Evolutionary conservation across 1,284 basidiomycete species (phyloP), one percentile per base, ranked within the genome.

Genomic region (Exobasidium cylindrosporum): DNA sequence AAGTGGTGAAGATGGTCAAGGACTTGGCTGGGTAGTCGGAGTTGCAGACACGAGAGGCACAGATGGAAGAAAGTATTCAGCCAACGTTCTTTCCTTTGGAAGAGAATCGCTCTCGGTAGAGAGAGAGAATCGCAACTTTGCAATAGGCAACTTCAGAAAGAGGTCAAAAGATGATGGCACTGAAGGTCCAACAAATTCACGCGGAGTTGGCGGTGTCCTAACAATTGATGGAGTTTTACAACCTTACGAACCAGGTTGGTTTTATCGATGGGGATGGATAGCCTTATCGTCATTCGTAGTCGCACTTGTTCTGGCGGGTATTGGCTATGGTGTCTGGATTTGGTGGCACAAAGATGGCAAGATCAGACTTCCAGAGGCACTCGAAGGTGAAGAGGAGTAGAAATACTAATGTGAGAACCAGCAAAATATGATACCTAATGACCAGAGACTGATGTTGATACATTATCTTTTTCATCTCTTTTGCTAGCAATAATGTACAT

Each of bases 11-110:
- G 24, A 84, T 84, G 64, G 82, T 53, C n/a, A n/a, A n/a, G n/a
- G n/a, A n/a, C 84, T 86, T 73, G 82, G 62, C 11, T 91, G 87
- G 79, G 82, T 92, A 54, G 87, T 96, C n/a, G 93, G 95, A 4
- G 92, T 97, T 78, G 89, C 89, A 81, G 89, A 88, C 54, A 92
- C 92, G 1, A 84, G 91, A 11, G 92, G 91, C 6, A 83, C 87
- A 40, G 87, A 86, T 13, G 83, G 84, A 54, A 83, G 83, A 45
- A 89, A 92, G 5, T 68, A 78, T 75, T 89, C 87, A 82, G 94
- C 92, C 11, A 84, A 84, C 26, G 86, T 97, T 1, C 77, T 89
- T 13, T 83, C 84, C 2, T 92, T 89, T 85, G 95, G 95, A 10
- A 85, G 92, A 53, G 88, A 90, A 11, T 91, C 89, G 31, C 53